Conservation (phyloP, 257 asterid genomes). For the Penstemon eatonii region DNA sequence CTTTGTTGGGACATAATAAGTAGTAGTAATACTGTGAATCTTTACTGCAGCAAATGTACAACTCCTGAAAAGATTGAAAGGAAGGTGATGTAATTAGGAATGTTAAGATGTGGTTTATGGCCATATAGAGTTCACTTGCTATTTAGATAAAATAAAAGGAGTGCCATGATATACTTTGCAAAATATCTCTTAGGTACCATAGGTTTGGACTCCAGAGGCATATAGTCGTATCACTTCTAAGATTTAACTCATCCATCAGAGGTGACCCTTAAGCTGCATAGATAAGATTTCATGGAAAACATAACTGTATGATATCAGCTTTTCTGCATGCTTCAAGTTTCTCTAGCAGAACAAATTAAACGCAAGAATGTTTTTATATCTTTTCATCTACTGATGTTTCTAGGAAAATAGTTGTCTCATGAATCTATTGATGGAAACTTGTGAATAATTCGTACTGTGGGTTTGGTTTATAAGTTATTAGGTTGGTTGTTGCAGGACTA, state of each 20-base stretch:
- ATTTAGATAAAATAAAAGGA: not conserved
- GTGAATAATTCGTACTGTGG: constrained; percentile 16
- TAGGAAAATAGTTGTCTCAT: not conserved
- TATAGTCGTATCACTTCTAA: not conserved
- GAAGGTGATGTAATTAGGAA: constrained; percentile 8
- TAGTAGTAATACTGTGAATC: not conserved
- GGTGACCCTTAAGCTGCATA: constrained; percentile 12
- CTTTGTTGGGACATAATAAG: constrained; percentile 11
- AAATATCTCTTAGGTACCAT: not conserved
- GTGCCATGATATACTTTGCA: not conserved
- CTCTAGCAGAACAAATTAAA: not conserved
- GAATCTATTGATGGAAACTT: constrained; percentile 16
- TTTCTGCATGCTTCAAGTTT: not conserved
- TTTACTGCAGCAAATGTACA: not conserved
- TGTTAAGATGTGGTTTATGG: constrained; percentile 13
- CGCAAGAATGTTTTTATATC: not conserved
- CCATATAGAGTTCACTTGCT: not conserved
- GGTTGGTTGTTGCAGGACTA: constrained; percentile 33
- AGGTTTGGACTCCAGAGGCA: not conserved
- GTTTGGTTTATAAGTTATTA: constrained; percentile 27
- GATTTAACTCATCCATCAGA: constrained; percentile 11
- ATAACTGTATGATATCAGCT: not conserved
- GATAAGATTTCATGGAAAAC: not conserved
- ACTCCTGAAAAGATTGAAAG: not conserved
- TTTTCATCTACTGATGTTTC: not conserved